Conservation (phyloP, 2,329 filamentous ascomycete genomes). For the Alternaria solani region DNA sequence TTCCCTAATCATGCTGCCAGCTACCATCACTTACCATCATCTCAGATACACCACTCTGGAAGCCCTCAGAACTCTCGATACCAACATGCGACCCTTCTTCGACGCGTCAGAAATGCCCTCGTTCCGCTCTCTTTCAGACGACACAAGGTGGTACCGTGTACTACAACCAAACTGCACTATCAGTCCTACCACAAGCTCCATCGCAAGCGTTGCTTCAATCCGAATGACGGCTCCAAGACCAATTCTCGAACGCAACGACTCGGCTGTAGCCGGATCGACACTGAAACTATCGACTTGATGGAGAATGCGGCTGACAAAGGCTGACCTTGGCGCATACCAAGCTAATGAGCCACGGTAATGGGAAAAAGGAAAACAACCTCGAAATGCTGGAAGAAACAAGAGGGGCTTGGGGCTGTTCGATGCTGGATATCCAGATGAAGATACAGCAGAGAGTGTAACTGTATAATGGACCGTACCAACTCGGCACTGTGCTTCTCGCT, state of each 20-base stretch:
- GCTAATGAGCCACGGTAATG: background rate
- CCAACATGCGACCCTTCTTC: slow-evolving; percentile 10
- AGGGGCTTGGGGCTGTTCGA: background rate
- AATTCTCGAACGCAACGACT: background rate
- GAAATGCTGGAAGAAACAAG: background rate
- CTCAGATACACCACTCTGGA: background rate
- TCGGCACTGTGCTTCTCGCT: background rate
- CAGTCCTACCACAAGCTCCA: background rate
- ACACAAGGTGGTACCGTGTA: background rate
- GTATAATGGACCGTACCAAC: background rate
- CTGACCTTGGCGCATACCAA: background rate
- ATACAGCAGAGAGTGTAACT: background rate
- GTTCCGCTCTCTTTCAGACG: background rate
- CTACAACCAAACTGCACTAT: background rate
- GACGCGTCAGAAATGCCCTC: slow-evolving; percentile 22
- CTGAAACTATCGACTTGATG: background rate
- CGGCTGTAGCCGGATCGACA: background rate
- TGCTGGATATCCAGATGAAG: background rate
- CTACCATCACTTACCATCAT: background rate
- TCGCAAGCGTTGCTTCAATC: background rate
- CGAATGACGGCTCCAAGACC: background rate
- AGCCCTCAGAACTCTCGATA: too few relatives aligned
- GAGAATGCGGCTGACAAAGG: background rate
- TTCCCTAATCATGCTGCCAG: too few relatives aligned
- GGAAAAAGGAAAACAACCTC: background rate